Base-by-base conservation (phyloP, 2,329 filamentous ascomycete genomes). In the Plenodomus lindquistii region DNA sequence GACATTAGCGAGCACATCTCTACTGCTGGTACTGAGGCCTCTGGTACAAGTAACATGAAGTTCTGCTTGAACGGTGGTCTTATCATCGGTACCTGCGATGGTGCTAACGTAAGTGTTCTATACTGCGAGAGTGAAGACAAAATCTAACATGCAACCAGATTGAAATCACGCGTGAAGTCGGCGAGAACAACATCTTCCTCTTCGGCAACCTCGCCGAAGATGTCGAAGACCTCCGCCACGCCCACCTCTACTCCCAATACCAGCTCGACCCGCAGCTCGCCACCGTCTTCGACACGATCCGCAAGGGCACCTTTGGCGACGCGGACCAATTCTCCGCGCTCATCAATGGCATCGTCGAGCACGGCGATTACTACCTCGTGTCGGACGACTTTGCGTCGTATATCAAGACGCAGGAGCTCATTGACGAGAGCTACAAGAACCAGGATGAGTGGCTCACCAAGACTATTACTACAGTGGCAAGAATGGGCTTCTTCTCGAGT, bases 1-100 rank as follows among this genome's bases (percentile, higher is more conserved):
- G 94, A 99, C 65, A 87, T 99, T 66, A 96, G 91, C 75, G 94
- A 99, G 78, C 94, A 99, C 73, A 99, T 99, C 67, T 97, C 94
- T 2, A 99, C 94, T 19, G 94, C 94, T 31, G 94, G 94, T 41
- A 99, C 94, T 1, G 94, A 99, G 63, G 85, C 83, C 20, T 84
- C 80, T 56, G 93, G 93, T 55, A 96, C 91, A 11, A 96, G 90
- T 67, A 99, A 99, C 84, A 99, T 99, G 94, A 99, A 99, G 76
- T 99, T 99, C 73, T 94, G 97, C 13, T 81, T 99, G 66, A 99
- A 97, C 66, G 94, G 94, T 57, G 94, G 94, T 56, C 80, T 99
- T 53, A 96, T 99, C 67, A 99, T 99, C 62, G 94, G 94, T 63
- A 99, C 94, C 17, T 97, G 93, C 70, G 94, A 99, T 67, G 94